phyloP scores from a whole-genome alignment of 108 stramenopile species.

The Bacterosira constricta region DNA sequence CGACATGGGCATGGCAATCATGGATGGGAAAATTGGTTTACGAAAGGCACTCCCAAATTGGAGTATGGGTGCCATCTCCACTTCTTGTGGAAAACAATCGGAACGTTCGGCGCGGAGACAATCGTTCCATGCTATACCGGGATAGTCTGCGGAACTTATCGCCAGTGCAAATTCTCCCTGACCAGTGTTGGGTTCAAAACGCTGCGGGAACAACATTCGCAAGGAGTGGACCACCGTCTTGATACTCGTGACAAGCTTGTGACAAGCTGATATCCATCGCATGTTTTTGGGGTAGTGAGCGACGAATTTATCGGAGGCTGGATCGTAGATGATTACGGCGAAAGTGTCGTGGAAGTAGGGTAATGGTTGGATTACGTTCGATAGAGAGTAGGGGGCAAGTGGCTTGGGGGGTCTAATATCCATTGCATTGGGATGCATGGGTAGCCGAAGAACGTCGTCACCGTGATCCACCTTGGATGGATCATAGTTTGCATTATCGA shows the following conservation, averaged over 20 bases:
- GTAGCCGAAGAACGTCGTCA: no score
- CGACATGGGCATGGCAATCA: slow-evolving; percentile 42
- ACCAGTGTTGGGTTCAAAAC: slow-evolving; percentile 7
- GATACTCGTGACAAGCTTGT: slow-evolving; percentile 25
- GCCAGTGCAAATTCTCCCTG: slow-evolving; percentile 1
- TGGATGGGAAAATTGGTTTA: slow-evolving; percentile 10
- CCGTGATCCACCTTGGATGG: no score
- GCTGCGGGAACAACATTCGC: slow-evolving; percentile 28
- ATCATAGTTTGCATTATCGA: no score
- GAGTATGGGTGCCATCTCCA: slow-evolving; percentile 18
- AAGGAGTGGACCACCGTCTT: slow-evolving; percentile 14
- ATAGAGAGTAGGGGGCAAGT: not conserved
- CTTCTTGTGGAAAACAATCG: slow-evolving; percentile 4
- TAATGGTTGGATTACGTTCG: not conserved
- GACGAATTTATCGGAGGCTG: slow-evolving; percentile 3
- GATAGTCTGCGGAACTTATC: slow-evolving; percentile 27
- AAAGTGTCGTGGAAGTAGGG: not conserved
- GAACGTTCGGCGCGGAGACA: not conserved
- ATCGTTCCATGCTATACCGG: slow-evolving; percentile 11
- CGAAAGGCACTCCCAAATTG: slow-evolving; percentile 30
- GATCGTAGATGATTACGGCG: slow-evolving; percentile 26
- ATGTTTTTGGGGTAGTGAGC: slow-evolving; percentile 25
- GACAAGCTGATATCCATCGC: slow-evolving; percentile 35
- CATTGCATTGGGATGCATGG: no score
- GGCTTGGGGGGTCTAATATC: no score